phyloP scores from a whole-genome alignment of 116 monocot genomes.

The Iris pallida region DNA sequence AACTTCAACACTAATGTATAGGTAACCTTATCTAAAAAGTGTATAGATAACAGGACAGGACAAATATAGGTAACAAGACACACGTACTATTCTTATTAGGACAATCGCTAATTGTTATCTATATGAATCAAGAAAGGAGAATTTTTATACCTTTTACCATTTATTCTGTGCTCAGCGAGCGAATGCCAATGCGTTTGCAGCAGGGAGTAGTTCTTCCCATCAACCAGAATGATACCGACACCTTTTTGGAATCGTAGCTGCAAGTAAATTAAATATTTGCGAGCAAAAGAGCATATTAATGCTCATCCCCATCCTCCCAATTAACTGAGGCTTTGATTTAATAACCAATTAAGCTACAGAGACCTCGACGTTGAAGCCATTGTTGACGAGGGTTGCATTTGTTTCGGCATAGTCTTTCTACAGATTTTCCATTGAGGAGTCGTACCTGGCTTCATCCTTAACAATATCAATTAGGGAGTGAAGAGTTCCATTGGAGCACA shows the following conservation, averaged over 20 bases:
- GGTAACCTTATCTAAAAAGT: too few relatives aligned
- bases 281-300: too few relatives aligned
- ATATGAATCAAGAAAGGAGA: neutral
- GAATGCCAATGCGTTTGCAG: constrained; percentile 44
- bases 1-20: too few relatives aligned
- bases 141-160: constrained; percentile 21
- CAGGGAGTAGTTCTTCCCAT: constrained; percentile 50
- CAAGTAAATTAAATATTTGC: constrained; percentile 4
- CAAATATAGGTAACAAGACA: too few relatives aligned
- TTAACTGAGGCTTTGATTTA: neutral
- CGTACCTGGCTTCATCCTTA: constrained; percentile 10
- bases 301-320: too few relatives aligned
- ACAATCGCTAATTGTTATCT: too few relatives aligned
- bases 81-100: too few relatives aligned
- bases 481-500: constrained; percentile 39
- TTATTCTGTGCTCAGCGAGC: constrained; percentile 54
- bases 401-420: constrained; percentile 22
- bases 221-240: constrained; percentile 21
- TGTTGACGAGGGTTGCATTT: constrained; percentile 56
- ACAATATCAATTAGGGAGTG: constrained; percentile 76
- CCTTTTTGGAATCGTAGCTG: constrained; percentile 29
- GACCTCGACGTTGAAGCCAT: constrained; percentile 52
- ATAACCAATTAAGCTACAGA: neutral
- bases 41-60: too few relatives aligned
- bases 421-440: neutral